Percentiles rank a stretch among this genome's conserved stretches.
These are phyloP conservation scores for Massariosphaeria phaeospora DNA, from an alignment of 495 filamentous ascomycete species.

Conservation along the genomic window DNA sequence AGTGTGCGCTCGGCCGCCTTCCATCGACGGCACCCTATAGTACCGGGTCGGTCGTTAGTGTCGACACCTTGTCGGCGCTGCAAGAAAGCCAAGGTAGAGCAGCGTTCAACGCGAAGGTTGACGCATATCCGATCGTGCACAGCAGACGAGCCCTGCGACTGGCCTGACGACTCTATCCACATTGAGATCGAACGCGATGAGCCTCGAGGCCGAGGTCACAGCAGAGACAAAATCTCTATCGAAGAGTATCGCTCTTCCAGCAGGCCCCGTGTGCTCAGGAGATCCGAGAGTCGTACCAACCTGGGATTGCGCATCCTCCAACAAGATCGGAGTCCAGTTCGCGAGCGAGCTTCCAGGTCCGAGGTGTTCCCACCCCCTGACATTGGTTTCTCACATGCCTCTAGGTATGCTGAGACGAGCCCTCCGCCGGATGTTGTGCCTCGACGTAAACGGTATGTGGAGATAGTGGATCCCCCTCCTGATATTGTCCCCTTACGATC, in stretches of 20 bases:
- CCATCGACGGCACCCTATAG: constrained; percentile 25
- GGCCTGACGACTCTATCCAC: constrained; percentile 1
- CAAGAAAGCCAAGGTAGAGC: constrained; percentile 4
- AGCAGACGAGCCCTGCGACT: constrained; percentile 17
- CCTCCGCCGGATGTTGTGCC: no score
- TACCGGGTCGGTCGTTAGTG: constrained; percentile 10
- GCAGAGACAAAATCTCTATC: neutral
- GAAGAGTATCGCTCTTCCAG: neutral
- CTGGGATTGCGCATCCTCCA: constrained; percentile 7
- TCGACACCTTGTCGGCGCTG: constrained; percentile 25
- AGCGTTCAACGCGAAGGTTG: neutral
- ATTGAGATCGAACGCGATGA: neutral
- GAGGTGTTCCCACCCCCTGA: neutral
- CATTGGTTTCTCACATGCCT: no score
- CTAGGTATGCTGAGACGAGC: no score
- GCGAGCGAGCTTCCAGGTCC: neutral
- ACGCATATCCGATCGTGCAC: constrained; percentile 6
- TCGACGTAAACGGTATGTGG: no score
- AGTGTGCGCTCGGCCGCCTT: constrained; percentile 25
- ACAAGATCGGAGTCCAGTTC: neutral
- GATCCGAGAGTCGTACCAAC: constrained; percentile 8
- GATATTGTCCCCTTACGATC: no score
- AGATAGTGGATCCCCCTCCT: no score
- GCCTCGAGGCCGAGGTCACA: constrained; percentile 8
- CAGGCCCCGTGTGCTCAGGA: neutral